Evolutionary conservation across 2,329 filamentous ascomycete species (phyloP), one percentile per base, ranked within the genome.

Genomic region (Drechslerella coelobrocha): DNA sequence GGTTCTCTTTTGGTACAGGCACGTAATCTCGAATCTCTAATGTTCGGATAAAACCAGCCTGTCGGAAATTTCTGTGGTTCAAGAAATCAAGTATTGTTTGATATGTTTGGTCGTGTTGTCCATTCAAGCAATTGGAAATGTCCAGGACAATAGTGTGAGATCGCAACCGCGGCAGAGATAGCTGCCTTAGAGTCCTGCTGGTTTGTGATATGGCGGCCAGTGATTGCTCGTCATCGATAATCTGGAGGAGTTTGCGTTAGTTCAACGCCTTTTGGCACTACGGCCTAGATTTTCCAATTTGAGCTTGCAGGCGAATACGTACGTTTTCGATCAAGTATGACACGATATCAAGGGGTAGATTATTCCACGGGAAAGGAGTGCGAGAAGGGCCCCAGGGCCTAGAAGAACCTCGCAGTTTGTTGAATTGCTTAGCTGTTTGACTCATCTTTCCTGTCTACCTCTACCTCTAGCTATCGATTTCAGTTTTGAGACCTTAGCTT

Each of bases 141-240:
- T 71, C 48, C 7, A 71, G 14, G 12, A 71, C 37, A n/a, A 71
- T 59, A 2, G 43, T 71, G 24, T 71, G 47, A 2, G 66, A 71
- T 24, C 53, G 52, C 12, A 71, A n/a, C 9, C 54, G 52, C 12
- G 66, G 53, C 1, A 71, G 53, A 14, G 54, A 26, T 7, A 63
- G 41, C 2, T 45, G 6, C 21, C 54, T 48, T 9, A 71, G 23
- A 21, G 59, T 51, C 9, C 54, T 59, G 19, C 47, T 54, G 6
- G 66, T 71, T 21, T 54, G 12, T 6, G 66, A 71, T 26, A 71
- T 24, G 4, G 59, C 53, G 17, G 23, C 23, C 24, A 71, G 47
- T 14, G 66, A 71, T 45, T 51, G 10, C 41, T 54, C 24, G 17
- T 71, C 66, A 7, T 71, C 59, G 8, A 71, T 27, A 12, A 63